Evolutionary conservation across 2,329 filamentous ascomycete genomes (phyloP).

Genomic region (Phoma sp.): DNA sequence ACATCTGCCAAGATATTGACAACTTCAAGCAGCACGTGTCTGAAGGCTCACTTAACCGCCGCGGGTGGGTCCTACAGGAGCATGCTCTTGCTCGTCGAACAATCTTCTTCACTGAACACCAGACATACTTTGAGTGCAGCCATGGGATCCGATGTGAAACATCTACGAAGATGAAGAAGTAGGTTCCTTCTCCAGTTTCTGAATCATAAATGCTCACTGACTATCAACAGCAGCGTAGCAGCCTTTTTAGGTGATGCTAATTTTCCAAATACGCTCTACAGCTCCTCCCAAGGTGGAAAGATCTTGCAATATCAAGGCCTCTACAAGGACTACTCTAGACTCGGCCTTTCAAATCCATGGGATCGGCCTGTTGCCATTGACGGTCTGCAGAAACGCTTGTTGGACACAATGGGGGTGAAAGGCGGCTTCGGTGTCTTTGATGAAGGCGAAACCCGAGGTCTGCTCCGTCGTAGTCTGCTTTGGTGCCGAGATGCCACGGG

Average conservation of each 20-base stretch:
- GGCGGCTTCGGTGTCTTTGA: not conserved
- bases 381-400: slow-evolving; percentile 43
- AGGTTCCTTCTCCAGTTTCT: slow-evolving; percentile 7
- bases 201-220: not conserved
- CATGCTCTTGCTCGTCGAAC: slow-evolving; percentile 31
- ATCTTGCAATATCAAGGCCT: slow-evolving; percentile 32
- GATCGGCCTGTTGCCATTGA: slow-evolving; percentile 46
- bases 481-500: not conserved
- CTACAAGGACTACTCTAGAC: slow-evolving; percentile 41
- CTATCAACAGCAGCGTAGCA: slow-evolving; percentile 23
- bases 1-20: slow-evolving; percentile 19
- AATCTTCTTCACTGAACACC: slow-evolving; percentile 32
- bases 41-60: slow-evolving; percentile 16
- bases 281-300: slow-evolving; percentile 1
- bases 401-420: slow-evolving; percentile 19
- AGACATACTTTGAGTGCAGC: slow-evolving; percentile 39
- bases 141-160: slow-evolving; percentile 29
- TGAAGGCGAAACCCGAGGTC: not conserved
- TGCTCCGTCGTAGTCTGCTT: not conserved
- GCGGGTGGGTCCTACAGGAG: slow-evolving; percentile 41
- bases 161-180: slow-evolving; percentile 23
- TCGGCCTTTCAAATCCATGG: slow-evolving; percentile 22
- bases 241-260: slow-evolving; percentile 39
- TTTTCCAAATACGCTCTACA: slow-evolving; percentile 22
- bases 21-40: slow-evolving; percentile 31